Base-by-base conservation (phyloP, 1,284 basidiomycete species). In the Puccinia sorghi region DNA sequence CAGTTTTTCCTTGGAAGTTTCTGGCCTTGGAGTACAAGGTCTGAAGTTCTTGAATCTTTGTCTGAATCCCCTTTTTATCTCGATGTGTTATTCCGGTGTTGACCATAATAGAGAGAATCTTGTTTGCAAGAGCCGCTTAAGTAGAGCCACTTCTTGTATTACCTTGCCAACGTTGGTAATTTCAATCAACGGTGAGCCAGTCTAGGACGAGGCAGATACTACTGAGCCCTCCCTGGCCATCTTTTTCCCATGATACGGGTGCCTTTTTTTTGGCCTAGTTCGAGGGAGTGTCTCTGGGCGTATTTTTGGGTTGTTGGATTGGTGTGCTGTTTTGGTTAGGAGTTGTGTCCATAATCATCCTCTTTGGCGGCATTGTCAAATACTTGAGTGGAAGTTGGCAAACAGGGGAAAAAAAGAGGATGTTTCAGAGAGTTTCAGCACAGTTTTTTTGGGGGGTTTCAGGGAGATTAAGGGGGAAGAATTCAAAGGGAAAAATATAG, bases 11-110 rank as follows among this genome's bases (percentile, higher is more conserved):
- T 15, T 43, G 63, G n/a, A n/a, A 66, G 17, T 66, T 20, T 0
- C 13, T 59, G 3, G 39, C 63, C 15, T 66, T 66, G 0, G 20
- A 25, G 25, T 46, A 66, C 0, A 39, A 66, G 25, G 7, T 25
- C n/a, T 46, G 63, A 22, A 66, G 63, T 17, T 66, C 63, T 22
- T 66, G 63, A 22, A 66, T 43, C 39, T 66, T 66, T 6, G 63
- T 66, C 12, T 66, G 63, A 22, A 66, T 46, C 0, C 63, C 63
- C 22, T 66, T 66, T 39, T 46, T 66, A 39, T 66, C 39, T 8
- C 41, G 6, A 15, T 66, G 63, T 1, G 39, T n/a, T 15, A 63
- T 63, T 1, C 61, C 32, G 5, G 20, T 9, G 15, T 39, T 7
- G 13, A 11, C 17, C 61, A 63, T 63, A 1, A 39, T 3, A 39